phyloP scores from a whole-genome alignment of 352 stramenopile species.

The Elongisporangium senticosum region DNA sequence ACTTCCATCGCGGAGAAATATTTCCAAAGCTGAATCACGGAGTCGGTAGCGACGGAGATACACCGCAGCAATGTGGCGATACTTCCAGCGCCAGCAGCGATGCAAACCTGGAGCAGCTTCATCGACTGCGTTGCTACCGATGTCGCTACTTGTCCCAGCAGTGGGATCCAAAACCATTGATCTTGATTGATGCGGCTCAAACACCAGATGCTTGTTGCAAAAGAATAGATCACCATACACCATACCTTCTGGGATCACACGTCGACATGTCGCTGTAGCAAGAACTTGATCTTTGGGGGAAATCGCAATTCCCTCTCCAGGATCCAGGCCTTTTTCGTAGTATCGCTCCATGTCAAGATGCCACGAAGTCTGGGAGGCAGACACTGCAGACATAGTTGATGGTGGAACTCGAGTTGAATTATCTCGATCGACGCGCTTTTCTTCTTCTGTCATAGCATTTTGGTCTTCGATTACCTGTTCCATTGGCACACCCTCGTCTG shows the following conservation, averaged over 20 bases:
- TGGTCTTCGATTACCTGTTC: not conserved
- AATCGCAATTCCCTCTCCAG: constrained; percentile 54
- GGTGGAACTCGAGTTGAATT: not conserved
- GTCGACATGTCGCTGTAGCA: constrained; percentile 48
- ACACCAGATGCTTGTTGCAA: constrained; percentile 53
- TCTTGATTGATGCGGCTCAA: constrained; percentile 44
- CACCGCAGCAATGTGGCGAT: constrained; percentile 63
- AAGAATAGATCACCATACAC: constrained; percentile 63
- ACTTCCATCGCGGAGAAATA: constrained; percentile 75
- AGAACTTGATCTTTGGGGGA: constrained; percentile 58
- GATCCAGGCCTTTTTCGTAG: constrained; percentile 59
- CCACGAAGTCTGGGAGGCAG: constrained; percentile 10
- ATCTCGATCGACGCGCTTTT: constrained; percentile 12
- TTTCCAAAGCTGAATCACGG: constrained; percentile 74
- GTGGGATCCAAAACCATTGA: constrained; percentile 9
- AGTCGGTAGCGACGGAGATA: constrained; percentile 80
- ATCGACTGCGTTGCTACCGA: constrained; percentile 13
- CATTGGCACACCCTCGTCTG: not conserved
- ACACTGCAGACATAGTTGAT: not conserved
- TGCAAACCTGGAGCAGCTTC: constrained; percentile 65
- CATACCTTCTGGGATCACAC: constrained; percentile 72
- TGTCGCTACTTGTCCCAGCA: constrained; percentile 1
- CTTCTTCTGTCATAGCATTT: constrained; percentile 8
- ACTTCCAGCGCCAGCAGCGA: constrained; percentile 78
- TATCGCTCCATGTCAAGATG: constrained; percentile 23